Evolutionary conservation across 768 basidiomycete species (phyloP).

Genomic region (Lactarius evosmus): DNA sequence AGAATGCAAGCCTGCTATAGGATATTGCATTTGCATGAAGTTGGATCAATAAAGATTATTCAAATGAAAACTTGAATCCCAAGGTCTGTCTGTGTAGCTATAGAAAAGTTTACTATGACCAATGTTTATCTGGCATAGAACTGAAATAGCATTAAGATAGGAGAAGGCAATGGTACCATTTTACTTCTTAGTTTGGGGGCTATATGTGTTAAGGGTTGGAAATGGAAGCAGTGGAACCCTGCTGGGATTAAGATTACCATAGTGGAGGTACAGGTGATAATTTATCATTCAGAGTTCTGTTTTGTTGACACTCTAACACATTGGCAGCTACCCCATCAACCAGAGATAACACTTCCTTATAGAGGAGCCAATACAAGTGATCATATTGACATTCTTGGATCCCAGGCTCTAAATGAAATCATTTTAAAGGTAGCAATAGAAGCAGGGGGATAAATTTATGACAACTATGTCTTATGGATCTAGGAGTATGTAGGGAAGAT

Average conservation of each 20-base stretch:
- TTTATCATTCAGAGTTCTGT: background rate
- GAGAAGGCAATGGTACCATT: conserved; percentile 95
- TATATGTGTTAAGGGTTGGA: conserved; percentile 99
- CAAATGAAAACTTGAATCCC: conserved; percentile 56
- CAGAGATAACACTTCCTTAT: conserved; percentile 65
- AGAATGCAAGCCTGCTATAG: conserved; percentile 43
- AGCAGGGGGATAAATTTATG: conserved; percentile 63
- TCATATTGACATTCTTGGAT: conserved; percentile 72
- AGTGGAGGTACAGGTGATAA: conserved; percentile 59
- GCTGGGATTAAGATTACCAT: conserved; percentile 82
- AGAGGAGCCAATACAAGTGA: conserved; percentile 92
- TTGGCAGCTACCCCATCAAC: conserved; percentile 72
- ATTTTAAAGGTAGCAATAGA: conserved; percentile 88
- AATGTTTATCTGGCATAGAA: conserved; percentile 40
- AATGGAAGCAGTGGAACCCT: conserved; percentile 85
- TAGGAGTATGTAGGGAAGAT: conserved; percentile 69
- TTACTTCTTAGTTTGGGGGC: conserved; percentile 79
- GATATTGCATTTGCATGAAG: conserved; percentile 58
- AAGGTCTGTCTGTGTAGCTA: conserved; percentile 40
- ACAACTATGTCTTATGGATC: conserved; percentile 74
- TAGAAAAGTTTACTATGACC: no score
- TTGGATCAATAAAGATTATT: conserved; percentile 86
- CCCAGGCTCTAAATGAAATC: conserved; percentile 82
- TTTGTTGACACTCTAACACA: background rate
- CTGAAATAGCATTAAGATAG: conserved; percentile 83